These are phyloP conservation scores for Fusarium subglutinans DNA, from an alignment of 2,329 filamentous ascomycete species.

Conservation along the genomic window DNA sequence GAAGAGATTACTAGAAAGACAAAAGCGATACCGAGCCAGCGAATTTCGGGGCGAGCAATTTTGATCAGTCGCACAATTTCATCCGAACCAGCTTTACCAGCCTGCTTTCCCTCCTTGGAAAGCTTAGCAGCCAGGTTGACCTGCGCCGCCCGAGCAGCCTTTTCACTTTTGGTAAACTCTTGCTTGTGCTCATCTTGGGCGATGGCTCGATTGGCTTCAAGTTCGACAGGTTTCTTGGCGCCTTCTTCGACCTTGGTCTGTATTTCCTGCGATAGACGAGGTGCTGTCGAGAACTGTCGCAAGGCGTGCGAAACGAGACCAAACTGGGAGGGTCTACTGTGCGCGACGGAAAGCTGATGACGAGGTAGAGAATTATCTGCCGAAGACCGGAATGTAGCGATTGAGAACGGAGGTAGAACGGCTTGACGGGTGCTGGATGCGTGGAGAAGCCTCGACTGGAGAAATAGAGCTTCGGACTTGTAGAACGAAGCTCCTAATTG, in stretches of 20 bases:
- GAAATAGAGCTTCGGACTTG: constrained; percentile 24
- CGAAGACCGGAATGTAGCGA: constrained; percentile 36
- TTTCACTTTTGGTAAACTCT: constrained; percentile 76
- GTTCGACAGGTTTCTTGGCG: constrained; percentile 50
- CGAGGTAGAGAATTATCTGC: constrained; percentile 11
- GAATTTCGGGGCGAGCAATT: constrained; percentile 86
- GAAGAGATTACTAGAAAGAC: constrained; percentile 88
- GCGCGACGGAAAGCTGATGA: constrained; percentile 1
- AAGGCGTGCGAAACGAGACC: constrained; percentile 28
- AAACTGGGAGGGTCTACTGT: constrained; percentile 6
- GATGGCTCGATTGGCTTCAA: constrained; percentile 45
- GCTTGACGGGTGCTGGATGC: constrained; percentile 27
- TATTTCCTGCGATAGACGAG: constrained; percentile 35
- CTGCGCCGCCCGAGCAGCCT: constrained; percentile 85
- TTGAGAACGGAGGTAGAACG: constrained; percentile 40
- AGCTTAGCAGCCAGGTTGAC: constrained; percentile 89
- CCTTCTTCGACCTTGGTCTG: constrained; percentile 45
- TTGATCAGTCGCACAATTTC: constrained; percentile 90
- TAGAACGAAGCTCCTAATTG: constrained; percentile 31
- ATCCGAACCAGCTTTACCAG: constrained; percentile 67
- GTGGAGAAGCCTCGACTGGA: constrained; percentile 32
- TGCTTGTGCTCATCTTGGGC: constrained; percentile 49
- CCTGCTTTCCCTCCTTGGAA: constrained; percentile 78
- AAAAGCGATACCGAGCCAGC: constrained; percentile 81
- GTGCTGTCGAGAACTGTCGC: constrained; percentile 46